These are phyloP conservation scores for Plectranthus barbatus DNA, from an alignment of 257 asterid genomes.

Conservation along the genomic window DNA sequence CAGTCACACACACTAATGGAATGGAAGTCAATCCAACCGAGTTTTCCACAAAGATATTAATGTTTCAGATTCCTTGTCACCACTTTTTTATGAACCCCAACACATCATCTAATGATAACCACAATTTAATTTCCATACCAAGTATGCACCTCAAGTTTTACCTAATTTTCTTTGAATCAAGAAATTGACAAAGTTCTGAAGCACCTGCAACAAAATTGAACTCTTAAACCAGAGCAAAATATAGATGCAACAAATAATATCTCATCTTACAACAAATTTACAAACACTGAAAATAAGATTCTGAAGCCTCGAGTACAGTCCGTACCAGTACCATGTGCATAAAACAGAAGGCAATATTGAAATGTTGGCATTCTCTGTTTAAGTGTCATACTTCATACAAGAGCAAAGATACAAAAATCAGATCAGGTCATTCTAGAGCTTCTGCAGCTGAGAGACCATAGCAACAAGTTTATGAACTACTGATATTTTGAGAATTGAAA, in stretches of 20 bases:
- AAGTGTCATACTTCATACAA: not conserved
- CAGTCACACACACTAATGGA: not conserved
- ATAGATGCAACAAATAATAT: not conserved
- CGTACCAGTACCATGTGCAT: not conserved
- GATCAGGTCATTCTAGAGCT: not conserved
- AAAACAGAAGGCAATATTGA: not conserved
- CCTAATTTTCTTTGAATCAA: constrained; percentile 74
- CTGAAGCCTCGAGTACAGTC: not conserved
- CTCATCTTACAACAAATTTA: not conserved
- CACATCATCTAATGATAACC: not conserved
- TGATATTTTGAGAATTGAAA: not conserved
- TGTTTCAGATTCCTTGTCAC: not conserved
- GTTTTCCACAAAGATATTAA: not conserved
- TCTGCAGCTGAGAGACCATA: not conserved
- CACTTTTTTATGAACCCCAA: not conserved
- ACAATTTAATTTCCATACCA: not conserved
- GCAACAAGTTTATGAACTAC: not conserved
- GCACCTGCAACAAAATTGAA: constrained; percentile 67
- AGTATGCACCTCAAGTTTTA: constrained; percentile 13
- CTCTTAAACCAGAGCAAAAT: constrained; percentile 1
- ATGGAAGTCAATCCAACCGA: not conserved
- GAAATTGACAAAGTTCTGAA: constrained; percentile 68
- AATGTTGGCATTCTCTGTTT: not conserved
- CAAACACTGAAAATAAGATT: not conserved
- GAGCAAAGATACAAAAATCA: not conserved